Evolutionary conservation across 495 filamentous ascomycete genomes (phyloP).

Genomic region (Neurospora terricola): DNA sequence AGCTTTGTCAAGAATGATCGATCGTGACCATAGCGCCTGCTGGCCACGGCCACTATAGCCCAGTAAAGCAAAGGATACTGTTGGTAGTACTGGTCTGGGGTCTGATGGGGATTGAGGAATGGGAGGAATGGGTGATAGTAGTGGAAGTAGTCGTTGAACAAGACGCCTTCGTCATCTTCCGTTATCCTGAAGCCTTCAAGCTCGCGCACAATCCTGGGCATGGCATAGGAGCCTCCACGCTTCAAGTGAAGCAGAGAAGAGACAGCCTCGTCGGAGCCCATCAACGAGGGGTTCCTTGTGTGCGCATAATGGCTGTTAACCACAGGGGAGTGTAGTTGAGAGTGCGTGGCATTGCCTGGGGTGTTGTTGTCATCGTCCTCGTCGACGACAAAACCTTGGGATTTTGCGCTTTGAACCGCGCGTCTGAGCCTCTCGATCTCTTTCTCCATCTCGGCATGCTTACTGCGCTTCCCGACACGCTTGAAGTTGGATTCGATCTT

Average conservation of each 20-base stretch:
- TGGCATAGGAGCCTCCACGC: slow-evolving; percentile 43
- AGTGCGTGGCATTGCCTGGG: slow-evolving; percentile 23
- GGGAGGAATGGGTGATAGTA: slow-evolving; percentile 80
- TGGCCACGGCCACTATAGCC: slow-evolving; percentile 74
- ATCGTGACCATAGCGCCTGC: slow-evolving; percentile 61
- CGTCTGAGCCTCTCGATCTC: slow-evolving; percentile 52
- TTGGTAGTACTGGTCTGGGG: slow-evolving; percentile 66
- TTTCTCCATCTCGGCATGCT: slow-evolving; percentile 89
- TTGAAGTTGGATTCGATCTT: slow-evolving; percentile 94
- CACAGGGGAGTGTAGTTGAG: slow-evolving; percentile 45
- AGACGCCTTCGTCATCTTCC: slow-evolving; percentile 58
- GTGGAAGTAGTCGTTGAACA: slow-evolving; percentile 75
- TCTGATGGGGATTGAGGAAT: slow-evolving; percentile 60
- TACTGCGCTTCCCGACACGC: slow-evolving; percentile 79
- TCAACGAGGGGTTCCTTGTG: slow-evolving; percentile 47
- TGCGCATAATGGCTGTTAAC: slow-evolving; percentile 47
- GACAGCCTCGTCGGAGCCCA: slow-evolving; percentile 78
- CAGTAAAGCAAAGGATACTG: slow-evolving; percentile 73
- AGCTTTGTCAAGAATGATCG: slow-evolving; percentile 57
- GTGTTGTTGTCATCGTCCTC: slow-evolving; percentile 32
- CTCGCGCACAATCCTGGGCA: slow-evolving; percentile 41
- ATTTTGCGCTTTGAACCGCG: slow-evolving; percentile 37
- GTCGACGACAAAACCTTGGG: slow-evolving; percentile 39
- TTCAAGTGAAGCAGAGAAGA: slow-evolving; percentile 71
- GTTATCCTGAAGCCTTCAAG: slow-evolving; percentile 67